These are phyloP conservation scores for Clavulina sp. DNA, from an alignment of 768 basidiomycete species.

Conservation along the genomic window DNA sequence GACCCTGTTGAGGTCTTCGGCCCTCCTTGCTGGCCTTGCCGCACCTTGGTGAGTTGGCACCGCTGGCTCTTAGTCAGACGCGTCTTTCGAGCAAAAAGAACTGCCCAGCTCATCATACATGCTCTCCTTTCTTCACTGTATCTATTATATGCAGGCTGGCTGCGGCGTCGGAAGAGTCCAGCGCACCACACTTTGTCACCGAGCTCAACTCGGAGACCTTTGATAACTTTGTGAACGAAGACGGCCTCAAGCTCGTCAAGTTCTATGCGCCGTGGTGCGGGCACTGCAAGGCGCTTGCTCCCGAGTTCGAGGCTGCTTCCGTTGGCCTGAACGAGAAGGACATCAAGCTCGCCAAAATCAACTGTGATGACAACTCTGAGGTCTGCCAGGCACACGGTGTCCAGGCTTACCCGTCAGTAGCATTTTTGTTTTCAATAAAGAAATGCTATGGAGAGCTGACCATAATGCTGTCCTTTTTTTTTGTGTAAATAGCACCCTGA, in stretches of 20 bases:
- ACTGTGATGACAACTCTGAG: constrained; percentile 88
- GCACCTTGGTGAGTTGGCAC: constrained; percentile 14
- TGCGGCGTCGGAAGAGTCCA: constrained; percentile 20
- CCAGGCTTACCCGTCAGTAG: constrained; percentile 80
- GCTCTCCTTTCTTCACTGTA: no score
- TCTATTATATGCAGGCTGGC: neutral
- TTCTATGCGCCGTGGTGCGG: constrained; percentile 90
- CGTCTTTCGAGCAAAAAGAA: no score
- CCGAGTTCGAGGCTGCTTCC: constrained; percentile 87
- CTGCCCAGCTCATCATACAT: no score
- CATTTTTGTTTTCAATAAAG: neutral
- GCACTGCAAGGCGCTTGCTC: constrained; percentile 89
- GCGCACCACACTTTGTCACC: constrained; percentile 81
- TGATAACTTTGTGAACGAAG: constrained; percentile 41
- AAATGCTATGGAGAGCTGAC: neutral
- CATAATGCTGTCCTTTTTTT: neutral
- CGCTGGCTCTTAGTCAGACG: neutral
- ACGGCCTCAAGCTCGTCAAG: constrained; percentile 74
- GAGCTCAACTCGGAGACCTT: constrained; percentile 56
- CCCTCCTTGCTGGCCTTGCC: constrained; percentile 9
- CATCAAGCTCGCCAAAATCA: constrained; percentile 89
- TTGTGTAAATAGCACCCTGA: constrained; percentile 45
- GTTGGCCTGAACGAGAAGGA: constrained; percentile 77
- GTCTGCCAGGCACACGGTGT: constrained; percentile 79
- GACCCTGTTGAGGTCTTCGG: constrained; percentile 6